Evolutionary conservation across 2,329 filamentous ascomycete species (phyloP), one percentile per base, ranked within the genome.

Genomic region (Diaporthe citri): DNA sequence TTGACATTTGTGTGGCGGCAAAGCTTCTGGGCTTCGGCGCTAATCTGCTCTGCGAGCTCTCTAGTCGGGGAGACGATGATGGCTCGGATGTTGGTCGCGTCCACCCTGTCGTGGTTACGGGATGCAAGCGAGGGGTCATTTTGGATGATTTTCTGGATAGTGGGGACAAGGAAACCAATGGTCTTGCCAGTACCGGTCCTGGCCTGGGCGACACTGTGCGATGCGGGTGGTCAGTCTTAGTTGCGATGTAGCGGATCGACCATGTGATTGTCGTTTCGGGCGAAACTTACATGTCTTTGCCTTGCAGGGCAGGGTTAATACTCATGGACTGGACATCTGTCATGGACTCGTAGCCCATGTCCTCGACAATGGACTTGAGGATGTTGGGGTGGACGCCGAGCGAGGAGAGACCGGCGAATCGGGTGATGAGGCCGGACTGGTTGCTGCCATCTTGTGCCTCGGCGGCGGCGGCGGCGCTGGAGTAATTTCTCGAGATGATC

Each of bases 181-280:
- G 97, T 99, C 86, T 99, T 99, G 82, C 97, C 97, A 5, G 97
- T 98, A 82, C 97, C 97, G 12, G 97, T 99, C 86, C 95, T 98
- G 75, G 97, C 97, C 86, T 98, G 97, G 62, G 96, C 97, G 78
- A 98, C 89, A 79, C 93, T 95, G 80, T 46, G n/a, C 76, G 57
- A 52, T 71, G 57, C 72, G 67, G 69, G 76, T 59, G 48, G 70
- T 82, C 81, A 80, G 77, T 76, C 57, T 55, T 31, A 22, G 36
- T 25, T 41, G 34, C 46, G 28, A 15, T 10, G 59, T 15, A 36
- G 22, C 5, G 48, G 9, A 51, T 28, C 9, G 28, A 17, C 15
- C 57, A 60, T 17, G 52, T 12, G 13, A 34, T 46, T 17, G n/a
- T 17, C 34, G 25, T 20, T 31, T 8, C 41, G 31, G 28, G 59